phyloP scores from a whole-genome alignment of 1,139 yeast genomes.

The Zygoascus meyerae region DNA sequence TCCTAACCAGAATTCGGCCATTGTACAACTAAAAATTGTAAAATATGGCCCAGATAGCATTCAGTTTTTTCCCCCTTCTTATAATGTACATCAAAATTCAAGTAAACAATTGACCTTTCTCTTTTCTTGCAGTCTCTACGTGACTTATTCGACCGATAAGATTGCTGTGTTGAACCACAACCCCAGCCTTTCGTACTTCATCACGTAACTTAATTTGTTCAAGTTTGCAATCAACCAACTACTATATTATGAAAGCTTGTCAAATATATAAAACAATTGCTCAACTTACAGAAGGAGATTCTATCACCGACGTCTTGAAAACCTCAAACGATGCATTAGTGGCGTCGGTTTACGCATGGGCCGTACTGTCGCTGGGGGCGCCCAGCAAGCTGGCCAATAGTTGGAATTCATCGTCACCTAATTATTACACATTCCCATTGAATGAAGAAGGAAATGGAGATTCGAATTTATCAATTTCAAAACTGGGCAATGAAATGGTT shows the following conservation, averaged over 20 bases:
- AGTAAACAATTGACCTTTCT: too few relatives aligned
- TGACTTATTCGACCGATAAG: too few relatives aligned
- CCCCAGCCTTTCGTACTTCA: too few relatives aligned
- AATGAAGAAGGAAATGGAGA: neutral
- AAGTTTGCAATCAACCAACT: neutral
- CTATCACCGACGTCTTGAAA: conserved; percentile 14
- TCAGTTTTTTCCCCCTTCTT: too few relatives aligned
- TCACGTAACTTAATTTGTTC: neutral
- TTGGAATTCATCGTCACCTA: conserved; percentile 25
- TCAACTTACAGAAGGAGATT: conserved; percentile 17
- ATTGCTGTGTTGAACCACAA: too few relatives aligned
- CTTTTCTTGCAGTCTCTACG: too few relatives aligned
- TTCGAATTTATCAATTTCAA: conserved; percentile 1
- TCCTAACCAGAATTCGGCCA: too few relatives aligned
- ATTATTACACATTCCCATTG: conserved; percentile 19
- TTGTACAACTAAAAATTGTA: too few relatives aligned
- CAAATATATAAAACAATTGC: conserved; percentile 22
- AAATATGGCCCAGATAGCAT: too few relatives aligned
- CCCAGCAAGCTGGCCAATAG: conserved; percentile 11
- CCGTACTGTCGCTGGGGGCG: conserved; percentile 7
- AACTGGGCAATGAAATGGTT: conserved; percentile 6
- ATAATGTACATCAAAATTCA: too few relatives aligned
- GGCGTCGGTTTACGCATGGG: conserved; percentile 22
- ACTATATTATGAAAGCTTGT: conserved; percentile 21
- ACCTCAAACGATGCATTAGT: conserved; percentile 24